Base-by-base conservation (phyloP, 352 stramenopile genomes). In the Globisporangium canariense region DNA sequence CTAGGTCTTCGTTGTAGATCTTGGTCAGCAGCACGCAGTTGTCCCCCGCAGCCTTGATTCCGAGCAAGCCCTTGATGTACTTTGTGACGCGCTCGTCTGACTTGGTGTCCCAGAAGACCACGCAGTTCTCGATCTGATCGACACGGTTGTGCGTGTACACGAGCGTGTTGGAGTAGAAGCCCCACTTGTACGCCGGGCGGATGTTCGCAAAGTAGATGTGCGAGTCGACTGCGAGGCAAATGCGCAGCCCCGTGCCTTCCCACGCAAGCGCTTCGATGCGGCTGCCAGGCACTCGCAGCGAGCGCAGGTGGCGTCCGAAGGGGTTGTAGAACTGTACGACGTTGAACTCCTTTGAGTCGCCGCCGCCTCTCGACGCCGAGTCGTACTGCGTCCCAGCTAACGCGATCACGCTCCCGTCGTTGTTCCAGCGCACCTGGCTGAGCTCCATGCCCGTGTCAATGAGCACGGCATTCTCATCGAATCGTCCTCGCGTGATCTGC, bases 181-280 rank as follows among this genome's bases (percentile, higher is more conserved):
- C 88, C 91, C 91, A 98, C 50, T 91, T 92, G 79, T 98, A 98
- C 43, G 87, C 83, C 20, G 86, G 90, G 7, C 94, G 88, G 51
- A 98, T 94, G 74, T 98, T 98, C 40, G 94, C 94, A 75, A 98
- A 98, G 80, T 97, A 98, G 57, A 98, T 98, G 78, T 96, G 93
- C 20, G 89, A 93, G 73, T 97, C 94, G 22, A 98, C 93, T 0
- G 94, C 94, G 18, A 98, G 68, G 46, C 93, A 96, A 47, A 98
- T 95, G 36, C 93, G 79, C 43, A 98, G 65, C 14, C 93, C 92
- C 2, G 78, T 81, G 59, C 92, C 91, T 78, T 98, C 94, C 94
- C 94, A 98, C 30, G 88, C 88, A 6, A 98, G 67, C 9, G 83
- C 82, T 68, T 93, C 87, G 60, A 98, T 97, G 38, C 77, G 71